phyloP scores from a whole-genome alignment of 176 grass and related monocot species.

The Saccharum officinarum region DNA sequence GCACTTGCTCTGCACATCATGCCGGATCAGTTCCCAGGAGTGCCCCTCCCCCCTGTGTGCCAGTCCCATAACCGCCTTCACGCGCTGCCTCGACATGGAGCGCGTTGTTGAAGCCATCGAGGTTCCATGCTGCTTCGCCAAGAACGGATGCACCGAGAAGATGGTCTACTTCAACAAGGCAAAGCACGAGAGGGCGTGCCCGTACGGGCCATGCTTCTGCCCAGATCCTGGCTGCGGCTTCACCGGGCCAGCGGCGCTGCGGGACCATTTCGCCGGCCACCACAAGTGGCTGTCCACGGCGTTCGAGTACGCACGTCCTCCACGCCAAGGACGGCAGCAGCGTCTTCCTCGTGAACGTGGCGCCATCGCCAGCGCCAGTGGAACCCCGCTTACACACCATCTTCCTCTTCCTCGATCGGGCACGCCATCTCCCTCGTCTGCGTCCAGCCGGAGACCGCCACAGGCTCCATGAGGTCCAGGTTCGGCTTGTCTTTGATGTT shows the following conservation, averaged over 20 bases:
- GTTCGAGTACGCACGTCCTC: constrained; percentile 7
- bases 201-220: constrained; percentile 1
- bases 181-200: constrained; percentile 3
- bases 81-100: constrained; percentile 28
- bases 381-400: background rate
- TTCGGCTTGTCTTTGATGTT: constrained; percentile 1
- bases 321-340: background rate
- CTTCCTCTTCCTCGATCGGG: too few relatives aligned
- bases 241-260: background rate
- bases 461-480: background rate
- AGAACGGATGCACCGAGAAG: background rate
- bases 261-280: background rate
- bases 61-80: background rate
- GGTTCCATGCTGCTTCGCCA: constrained; percentile 18
- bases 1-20: constrained; percentile 2
- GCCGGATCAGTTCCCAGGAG: too few relatives aligned
- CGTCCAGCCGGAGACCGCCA: background rate
- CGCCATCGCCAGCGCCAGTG: too few relatives aligned
- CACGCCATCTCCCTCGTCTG: background rate
- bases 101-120: background rate
- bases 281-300: constrained; percentile 7
- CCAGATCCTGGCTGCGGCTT: background rate
- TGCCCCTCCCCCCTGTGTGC: background rate
- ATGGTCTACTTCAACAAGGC: background rate
- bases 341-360: constrained; percentile 21